phyloP scores from a whole-genome alignment of 805 yeast species.

The Starmerella stigmatis region DNA sequence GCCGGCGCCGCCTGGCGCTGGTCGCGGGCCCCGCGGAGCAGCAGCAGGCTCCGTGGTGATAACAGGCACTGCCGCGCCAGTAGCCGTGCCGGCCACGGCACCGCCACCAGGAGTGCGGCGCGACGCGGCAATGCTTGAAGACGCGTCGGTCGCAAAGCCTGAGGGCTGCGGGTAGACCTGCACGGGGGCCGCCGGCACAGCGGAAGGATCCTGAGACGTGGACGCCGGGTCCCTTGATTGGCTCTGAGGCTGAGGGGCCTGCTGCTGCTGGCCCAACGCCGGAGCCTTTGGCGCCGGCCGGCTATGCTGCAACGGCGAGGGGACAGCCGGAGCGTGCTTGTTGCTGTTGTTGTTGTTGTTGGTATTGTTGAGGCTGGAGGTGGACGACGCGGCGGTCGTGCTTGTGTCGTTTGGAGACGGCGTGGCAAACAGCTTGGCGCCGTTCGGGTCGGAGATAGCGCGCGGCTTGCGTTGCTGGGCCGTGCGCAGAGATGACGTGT shows the following conservation, averaged over 20 bases:
- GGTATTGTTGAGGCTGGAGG: slow-evolving; percentile 4
- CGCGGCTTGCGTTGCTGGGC: slow-evolving; percentile 28
- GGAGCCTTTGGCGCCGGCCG: slow-evolving; percentile 22
- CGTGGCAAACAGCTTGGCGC: slow-evolving; percentile 8
- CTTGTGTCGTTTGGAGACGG: neutral
- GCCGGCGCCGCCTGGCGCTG: neutral
- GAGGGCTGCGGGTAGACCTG: slow-evolving; percentile 4
- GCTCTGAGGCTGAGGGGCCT: neutral
- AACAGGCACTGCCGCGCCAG: neutral
- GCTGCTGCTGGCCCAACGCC: neutral
- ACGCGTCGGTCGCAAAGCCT: slow-evolving; percentile 1
- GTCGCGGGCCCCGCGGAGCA: slow-evolving; percentile 1
- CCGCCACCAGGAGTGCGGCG: neutral
- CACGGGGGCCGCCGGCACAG: neutral
- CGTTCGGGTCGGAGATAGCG: slow-evolving; percentile 21
- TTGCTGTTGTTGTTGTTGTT: slow-evolving; percentile 2
- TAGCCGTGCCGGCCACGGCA: neutral
- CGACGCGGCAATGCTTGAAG: neutral
- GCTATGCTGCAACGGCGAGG: slow-evolving; percentile 15
- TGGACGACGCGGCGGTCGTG: neutral
- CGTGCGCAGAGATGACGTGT: neutral
- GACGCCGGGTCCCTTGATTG: neutral
- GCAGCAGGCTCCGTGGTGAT: neutral
- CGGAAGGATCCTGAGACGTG: neutral
- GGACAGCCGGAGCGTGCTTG: slow-evolving; percentile 11